Conservation (phyloP, 345 rosid genomes). For the Ceriops zippeliana region DNA sequence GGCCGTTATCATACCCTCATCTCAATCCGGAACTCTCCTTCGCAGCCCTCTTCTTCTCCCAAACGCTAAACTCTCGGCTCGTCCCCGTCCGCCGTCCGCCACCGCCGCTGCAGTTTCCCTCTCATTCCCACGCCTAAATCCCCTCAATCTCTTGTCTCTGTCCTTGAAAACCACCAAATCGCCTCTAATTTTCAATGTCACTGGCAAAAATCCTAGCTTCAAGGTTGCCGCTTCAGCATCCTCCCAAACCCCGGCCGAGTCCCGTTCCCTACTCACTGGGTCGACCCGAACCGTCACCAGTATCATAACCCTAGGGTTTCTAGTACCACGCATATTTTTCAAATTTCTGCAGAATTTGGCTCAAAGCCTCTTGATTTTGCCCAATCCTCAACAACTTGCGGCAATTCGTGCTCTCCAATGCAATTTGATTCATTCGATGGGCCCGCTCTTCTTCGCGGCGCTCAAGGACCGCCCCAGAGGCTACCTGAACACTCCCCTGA, state of each 20-base stretch:
- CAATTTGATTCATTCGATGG: conserved; percentile 21
- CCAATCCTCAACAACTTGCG: conserved; percentile 25
- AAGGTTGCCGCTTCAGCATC: conserved; percentile 11
- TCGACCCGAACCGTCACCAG: conserved; percentile 28
- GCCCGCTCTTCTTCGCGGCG: conserved; percentile 69
- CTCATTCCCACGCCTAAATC: background rate
- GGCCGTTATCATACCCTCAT: conserved; percentile 19
- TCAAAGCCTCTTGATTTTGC: conserved; percentile 18
- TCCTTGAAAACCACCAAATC: background rate
- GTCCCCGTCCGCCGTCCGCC: background rate
- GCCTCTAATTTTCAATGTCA: background rate
- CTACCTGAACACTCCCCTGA: conserved; percentile 65
- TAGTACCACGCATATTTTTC: conserved; percentile 10
- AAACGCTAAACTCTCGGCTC: background rate
- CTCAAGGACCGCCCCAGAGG: conserved; percentile 46
- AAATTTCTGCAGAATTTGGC: conserved; percentile 13
- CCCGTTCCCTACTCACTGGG: conserved; percentile 5
- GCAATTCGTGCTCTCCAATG: conserved; percentile 32
- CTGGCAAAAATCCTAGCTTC: conserved; percentile 7
- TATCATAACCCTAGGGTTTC: conserved; percentile 11
- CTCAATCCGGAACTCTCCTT: conserved; percentile 5
- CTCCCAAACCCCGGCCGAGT: background rate
- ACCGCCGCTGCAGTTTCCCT: background rate
- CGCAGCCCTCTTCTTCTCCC: conserved; percentile 3
- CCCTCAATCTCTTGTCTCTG: background rate